These are phyloP conservation scores for Colletotrichum zoysiae DNA, from an alignment of 2,329 filamentous ascomycete genomes.

Conservation along the genomic window DNA sequence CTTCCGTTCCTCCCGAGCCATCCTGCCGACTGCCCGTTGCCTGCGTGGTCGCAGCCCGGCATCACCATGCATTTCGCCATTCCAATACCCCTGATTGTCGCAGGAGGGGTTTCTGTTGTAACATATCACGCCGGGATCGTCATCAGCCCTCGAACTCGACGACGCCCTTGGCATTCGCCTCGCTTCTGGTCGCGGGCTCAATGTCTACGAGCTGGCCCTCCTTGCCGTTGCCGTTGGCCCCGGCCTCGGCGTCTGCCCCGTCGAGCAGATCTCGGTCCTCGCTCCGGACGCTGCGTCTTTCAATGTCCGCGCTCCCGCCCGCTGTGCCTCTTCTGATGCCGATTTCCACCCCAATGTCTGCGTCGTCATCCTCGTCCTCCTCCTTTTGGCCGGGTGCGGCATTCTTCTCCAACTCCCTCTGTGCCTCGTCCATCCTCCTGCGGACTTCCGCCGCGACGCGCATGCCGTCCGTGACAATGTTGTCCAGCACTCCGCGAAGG, in stretches of 20 bases:
- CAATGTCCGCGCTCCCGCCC: constrained; percentile 65
- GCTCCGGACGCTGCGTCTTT: constrained; percentile 73
- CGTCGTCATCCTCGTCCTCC: constrained; percentile 78
- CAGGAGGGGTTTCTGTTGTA: neutral
- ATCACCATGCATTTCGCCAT: constrained; percentile 7
- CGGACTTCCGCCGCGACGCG: constrained; percentile 93
- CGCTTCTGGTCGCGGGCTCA: constrained; percentile 46
- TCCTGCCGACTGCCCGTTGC: constrained; percentile 10
- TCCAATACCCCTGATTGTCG: neutral
- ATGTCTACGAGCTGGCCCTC: constrained; percentile 53
- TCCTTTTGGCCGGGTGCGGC: constrained; percentile 73
- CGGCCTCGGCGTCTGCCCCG: constrained; percentile 79
- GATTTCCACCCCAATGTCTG: constrained; percentile 61
- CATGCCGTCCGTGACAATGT: constrained; percentile 98
- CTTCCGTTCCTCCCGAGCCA: constrained; percentile 15
- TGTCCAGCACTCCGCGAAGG: constrained; percentile 92
- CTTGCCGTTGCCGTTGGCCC: constrained; percentile 54
- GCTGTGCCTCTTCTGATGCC: constrained; percentile 53
- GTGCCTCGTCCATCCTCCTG: constrained; percentile 94
- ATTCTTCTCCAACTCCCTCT: constrained; percentile 89
- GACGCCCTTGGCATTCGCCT: constrained; percentile 51
- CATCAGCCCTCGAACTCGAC: constrained; percentile 58
- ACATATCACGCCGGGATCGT: neutral
- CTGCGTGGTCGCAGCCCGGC: neutral
- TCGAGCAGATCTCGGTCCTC: constrained; percentile 79